Base-by-base conservation (phyloP, 1,284 basidiomycete genomes). In the Trichosporon sp. region DNA sequence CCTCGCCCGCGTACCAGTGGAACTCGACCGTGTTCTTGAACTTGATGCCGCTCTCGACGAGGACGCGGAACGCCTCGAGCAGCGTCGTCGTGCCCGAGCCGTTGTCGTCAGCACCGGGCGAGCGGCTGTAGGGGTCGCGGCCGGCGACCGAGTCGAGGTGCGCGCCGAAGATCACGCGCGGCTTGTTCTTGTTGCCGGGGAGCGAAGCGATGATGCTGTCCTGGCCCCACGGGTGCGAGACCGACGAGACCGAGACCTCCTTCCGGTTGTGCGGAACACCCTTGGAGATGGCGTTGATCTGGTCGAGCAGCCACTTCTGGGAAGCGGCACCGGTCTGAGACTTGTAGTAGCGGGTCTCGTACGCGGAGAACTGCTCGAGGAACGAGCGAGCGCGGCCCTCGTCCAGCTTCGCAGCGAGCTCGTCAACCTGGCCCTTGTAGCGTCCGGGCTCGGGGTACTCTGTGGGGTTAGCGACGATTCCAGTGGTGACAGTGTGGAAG, bases 1-100 rank as follows among this genome's bases (percentile, higher is more conserved):
- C 94, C 78, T 97, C 94, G 64, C 93, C 95, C 66, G 91, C 92
- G 81, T 94, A 98, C 91, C 92, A 99, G 81, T 97, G 95, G 83
- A 98, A 96, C 80, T 98, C 95, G 69, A 98, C 88, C 23, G 92
- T 87, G 60, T 77, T 76, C n/a, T 84, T 84, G 27, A 95, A 94
- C 25, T 84, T 87, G 85, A 91, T 97, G 75, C 90, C 88, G 60
- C 90, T 86, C n/a, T 87, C 86, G 73, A 95, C 85, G 69, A 99
- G 87, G 2, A 89, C 91, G 42, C 92, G 89, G 81, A 97, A 93
- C 11, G 92, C 88, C 84, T 96, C 93, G 51, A 99, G 85, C 73
- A 96, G 93, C 18, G 93, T 94, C 70, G 96, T 93, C 31, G 90
- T 92, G 68, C 96, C 97, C 70, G 92, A 94, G n/a, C 89, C 96